Base-by-base conservation (phyloP, 495 filamentous ascomycete genomes). In the Penicillium atrosanguineum region DNA sequence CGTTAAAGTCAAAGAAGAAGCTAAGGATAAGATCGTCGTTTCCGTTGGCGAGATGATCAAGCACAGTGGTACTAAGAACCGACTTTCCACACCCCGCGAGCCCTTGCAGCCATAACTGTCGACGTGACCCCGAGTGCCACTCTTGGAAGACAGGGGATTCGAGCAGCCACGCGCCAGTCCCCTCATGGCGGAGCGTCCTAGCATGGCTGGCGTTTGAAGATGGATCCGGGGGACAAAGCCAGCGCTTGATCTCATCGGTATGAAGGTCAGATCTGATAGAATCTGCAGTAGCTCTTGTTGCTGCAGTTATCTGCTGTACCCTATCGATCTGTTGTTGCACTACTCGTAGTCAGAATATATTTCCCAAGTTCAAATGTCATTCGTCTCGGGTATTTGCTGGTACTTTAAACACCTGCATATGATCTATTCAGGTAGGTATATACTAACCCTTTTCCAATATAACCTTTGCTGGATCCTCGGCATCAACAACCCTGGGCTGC, bases 1-100 rank as follows among this genome's bases (percentile, higher is more conserved):
- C 59, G 31, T 46, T 54, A 55, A 65, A 67, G 44, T 69, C 63
- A 52, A 70, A 70, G 55, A 69, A 67, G 34, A 69, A 69, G 36
- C 20, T 50, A 16, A 65, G 59, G 44, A 60, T 47, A 39, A 47
- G 46, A 48, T 28, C 11, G 23, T 57, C 40, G 34, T 46, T 52
- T 47, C 16, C n/a, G 14, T 50, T 48, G 38, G 42, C 50, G 31
- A 65, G 55, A 43, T 60, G 18, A 43, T 65, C 59, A 57, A 65
- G 52, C 39, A 62, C 50, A 47, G 42, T 57, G 6, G 48, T 25
- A 57, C 55, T 65, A 20, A 65, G 62, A 57, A 65, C 47, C 6
- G 62, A 57, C 34, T 65, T 65, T 55, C 62, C 59, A 53, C 59
- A 62, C 52, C 59, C 62, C 29, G 59, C 52, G 14, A 62, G 52